These are phyloP conservation scores for Monosporascus sp. DNA, from an alignment of 2,329 filamentous ascomycete genomes.

Conservation along the genomic window DNA sequence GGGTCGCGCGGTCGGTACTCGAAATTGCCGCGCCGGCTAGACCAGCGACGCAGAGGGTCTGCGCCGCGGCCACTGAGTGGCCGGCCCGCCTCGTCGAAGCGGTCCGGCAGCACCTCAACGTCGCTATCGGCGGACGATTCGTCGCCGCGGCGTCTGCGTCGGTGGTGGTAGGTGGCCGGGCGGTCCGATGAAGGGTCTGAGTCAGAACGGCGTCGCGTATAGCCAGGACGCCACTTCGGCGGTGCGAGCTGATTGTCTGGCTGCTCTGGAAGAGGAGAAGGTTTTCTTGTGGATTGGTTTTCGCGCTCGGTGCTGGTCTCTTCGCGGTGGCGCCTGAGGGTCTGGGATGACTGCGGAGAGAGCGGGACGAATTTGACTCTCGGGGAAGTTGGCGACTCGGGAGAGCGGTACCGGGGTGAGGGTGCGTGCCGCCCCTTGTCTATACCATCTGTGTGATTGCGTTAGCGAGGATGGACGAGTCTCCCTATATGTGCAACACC, in stretches of 20 bases:
- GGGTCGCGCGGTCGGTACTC: constrained; percentile 14
- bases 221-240: constrained; percentile 2
- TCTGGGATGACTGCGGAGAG: constrained; percentile 26
- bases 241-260: not conserved
- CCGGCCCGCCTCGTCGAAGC: constrained; percentile 23
- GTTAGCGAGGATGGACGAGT: not conserved
- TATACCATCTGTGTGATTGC: not conserved
- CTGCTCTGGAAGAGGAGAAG: not conserved
- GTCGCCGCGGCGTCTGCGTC: constrained; percentile 4
- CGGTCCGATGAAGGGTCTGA: constrained; percentile 18
- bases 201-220: constrained; percentile 13
- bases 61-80: constrained; percentile 11
- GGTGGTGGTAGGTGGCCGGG: constrained; percentile 3
- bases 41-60: constrained; percentile 1
- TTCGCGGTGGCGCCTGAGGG: constrained; percentile 20
- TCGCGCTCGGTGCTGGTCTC: constrained; percentile 5
- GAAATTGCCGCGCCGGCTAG: constrained; percentile 14
- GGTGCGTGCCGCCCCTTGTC: not conserved
- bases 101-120: constrained; percentile 25
- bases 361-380: constrained; percentile 25
- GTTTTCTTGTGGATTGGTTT: not conserved
- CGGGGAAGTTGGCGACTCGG: constrained; percentile 2
- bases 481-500: no score
- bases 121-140: constrained; percentile 15
- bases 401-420: constrained; percentile 1